Evolutionary conservation across 139 green algal species (phyloP), one percentile per base, ranked within the genome.

Genomic region (Coelastrella sp.): DNA sequence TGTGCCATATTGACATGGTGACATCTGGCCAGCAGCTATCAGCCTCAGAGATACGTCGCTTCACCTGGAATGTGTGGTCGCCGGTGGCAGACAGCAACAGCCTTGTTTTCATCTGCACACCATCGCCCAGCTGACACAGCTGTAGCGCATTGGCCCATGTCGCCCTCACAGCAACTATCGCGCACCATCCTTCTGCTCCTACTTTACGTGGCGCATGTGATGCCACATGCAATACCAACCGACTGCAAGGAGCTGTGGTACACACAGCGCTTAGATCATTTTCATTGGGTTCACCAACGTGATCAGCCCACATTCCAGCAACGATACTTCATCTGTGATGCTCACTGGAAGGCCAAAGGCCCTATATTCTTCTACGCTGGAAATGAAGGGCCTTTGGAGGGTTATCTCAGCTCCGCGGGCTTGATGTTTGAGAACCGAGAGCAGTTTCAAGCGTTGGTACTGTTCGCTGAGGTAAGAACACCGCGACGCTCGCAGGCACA

Each of bases 391-490:
- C 66, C 90, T 7, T 68, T 92, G 10, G 65, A 60, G 20, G 68
- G 91, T 0, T 96, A 95, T 58, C 68, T 95, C 0, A 93, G 95
- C 49, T 85, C 82, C 63, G 95, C 92, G 59, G 92, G 92, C 12
- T 81, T 95, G 57, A 95, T 95, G 91, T 96, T 94, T 94, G 93
- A 97, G 90, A 94, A 94, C 72, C 93, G 93, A 0, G 70, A 75
- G 19, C 25, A 88, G 12, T 94, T 94, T 65, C 90, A 86, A 0
- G 92, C 94, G 6, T 75, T 94, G 19, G 35, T 95, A 6, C 6
- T 95, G 22, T 96, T 95, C 27, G 92, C 89, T 6, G 94, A 95
- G 90, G 88, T 92, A 24, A 59, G 76, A 6, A 70, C 35, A 49
- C 35, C 35, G 35, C 35, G 35, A 49, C 35, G 35, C 35, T 49